Percentiles rank a stretch among this genome's conserved stretches.
Evolutionary conservation across 1,284 basidiomycete genomes (phyloP).

Genomic region (Ceratobasidium sp.): DNA sequence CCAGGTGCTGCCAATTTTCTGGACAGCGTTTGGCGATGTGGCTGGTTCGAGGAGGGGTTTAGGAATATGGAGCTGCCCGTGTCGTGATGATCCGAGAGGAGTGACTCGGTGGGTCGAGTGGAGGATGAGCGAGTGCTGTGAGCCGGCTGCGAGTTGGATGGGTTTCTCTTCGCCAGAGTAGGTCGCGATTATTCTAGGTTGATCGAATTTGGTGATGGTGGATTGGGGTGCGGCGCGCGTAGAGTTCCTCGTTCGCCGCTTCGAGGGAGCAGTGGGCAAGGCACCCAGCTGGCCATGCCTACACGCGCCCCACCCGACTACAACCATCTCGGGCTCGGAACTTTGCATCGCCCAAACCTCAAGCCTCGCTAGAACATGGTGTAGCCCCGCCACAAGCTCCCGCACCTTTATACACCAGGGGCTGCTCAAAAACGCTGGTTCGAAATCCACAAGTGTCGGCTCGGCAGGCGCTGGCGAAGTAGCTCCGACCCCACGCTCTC

Average conservation of each 20-base stretch:
- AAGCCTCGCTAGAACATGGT: slow-evolving; percentile 71
- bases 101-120: slow-evolving; percentile 62
- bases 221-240: slow-evolving; percentile 22
- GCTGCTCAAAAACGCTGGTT: slow-evolving; percentile 46
- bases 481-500: slow-evolving; percentile 71
- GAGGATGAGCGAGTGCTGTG: slow-evolving; percentile 74
- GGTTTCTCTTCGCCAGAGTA: slow-evolving; percentile 1
- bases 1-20: slow-evolving; percentile 76
- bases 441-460: slow-evolving; percentile 47
- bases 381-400: slow-evolving; percentile 70
- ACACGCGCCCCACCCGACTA: slow-evolving; percentile 84
- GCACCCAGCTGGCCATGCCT: slow-evolving; percentile 82
- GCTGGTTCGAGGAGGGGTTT: background rate
- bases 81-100: slow-evolving; percentile 73
- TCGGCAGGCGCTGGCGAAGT: slow-evolving; percentile 45
- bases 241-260: background rate
- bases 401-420: slow-evolving; percentile 49
- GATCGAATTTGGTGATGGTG: slow-evolving; percentile 42
- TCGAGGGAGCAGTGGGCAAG: slow-evolving; percentile 49
- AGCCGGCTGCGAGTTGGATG: slow-evolving; percentile 64
- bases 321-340: slow-evolving; percentile 50
- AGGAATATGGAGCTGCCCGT: slow-evolving; percentile 69
- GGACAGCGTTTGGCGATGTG: background rate
- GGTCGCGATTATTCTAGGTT: background rate
- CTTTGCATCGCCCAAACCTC: slow-evolving; percentile 10